phyloP scores from a whole-genome alignment of 2,329 filamentous ascomycete genomes.

The Nannizziopsis barbatae region DNA sequence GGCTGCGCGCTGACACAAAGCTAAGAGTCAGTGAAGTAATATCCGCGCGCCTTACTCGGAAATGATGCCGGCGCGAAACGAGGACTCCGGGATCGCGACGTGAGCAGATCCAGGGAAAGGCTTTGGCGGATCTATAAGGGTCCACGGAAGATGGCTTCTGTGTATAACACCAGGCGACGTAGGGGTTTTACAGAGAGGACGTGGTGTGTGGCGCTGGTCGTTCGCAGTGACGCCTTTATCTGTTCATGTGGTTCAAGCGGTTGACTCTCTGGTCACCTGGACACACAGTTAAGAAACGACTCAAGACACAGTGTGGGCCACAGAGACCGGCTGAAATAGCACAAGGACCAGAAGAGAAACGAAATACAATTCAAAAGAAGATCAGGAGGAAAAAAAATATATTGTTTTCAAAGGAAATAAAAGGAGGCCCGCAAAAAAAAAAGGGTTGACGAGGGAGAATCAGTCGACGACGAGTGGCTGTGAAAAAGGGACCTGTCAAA shows the following conservation, averaged over 20 bases:
- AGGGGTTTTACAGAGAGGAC: neutral
- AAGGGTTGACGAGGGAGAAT: neutral
- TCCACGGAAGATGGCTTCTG: neutral
- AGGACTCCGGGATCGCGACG: neutral
- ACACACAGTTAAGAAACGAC: neutral
- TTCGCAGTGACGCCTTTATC: neutral
- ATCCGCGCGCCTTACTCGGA: neutral
- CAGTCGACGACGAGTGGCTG: neutral
- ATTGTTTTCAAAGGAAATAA: neutral
- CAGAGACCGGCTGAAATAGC: neutral
- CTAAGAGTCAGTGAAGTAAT: neutral
- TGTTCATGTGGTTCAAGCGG: slow-evolving; percentile 7
- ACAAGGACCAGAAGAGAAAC: neutral
- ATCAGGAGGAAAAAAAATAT: neutral
- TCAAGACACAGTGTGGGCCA: neutral
- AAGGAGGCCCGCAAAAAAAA: neutral
- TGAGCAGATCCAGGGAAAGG: neutral
- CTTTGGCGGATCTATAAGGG: neutral
- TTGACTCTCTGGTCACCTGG: slow-evolving; percentile 8
- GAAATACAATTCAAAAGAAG: neutral
- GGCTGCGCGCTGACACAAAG: slow-evolving; percentile 3
- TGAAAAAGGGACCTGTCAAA: neutral
- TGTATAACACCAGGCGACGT: slow-evolving; percentile 2
- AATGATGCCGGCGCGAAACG: neutral
- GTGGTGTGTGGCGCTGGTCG: neutral